Conservation (phyloP, 2,329 filamentous ascomycete genomes). For the Fusarium armeniacum region DNA sequence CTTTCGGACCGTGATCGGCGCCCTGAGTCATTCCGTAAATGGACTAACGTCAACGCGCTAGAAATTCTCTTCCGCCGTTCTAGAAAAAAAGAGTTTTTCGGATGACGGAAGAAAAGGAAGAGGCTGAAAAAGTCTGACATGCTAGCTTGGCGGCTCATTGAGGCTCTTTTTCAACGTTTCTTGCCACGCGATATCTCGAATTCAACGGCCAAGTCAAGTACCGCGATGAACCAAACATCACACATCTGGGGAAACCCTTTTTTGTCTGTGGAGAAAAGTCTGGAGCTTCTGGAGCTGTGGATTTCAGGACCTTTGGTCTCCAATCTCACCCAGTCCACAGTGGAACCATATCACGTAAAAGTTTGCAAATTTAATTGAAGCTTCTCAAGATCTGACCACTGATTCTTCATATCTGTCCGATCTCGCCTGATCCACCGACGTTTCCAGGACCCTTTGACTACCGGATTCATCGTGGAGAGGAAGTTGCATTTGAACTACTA, state of each 20-base stretch:
- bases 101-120: not conserved
- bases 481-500: not conserved
- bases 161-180: not conserved
- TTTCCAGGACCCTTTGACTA: not conserved
- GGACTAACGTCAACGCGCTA: constrained; percentile 11
- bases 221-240: not conserved
- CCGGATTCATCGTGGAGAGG: not conserved
- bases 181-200: not conserved
- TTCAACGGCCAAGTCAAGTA: not conserved
- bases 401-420: constrained; percentile 8
- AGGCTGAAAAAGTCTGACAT: constrained; percentile 30
- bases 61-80: constrained; percentile 21
- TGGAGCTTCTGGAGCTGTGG: constrained; percentile 5
- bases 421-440: constrained; percentile 7
- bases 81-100: constrained; percentile 25
- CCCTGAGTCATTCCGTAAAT: constrained; percentile 7
- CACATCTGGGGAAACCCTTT: constrained; percentile 19
- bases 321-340: not conserved
- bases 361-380: constrained; percentile 37
- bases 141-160: constrained; percentile 17
- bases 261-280: constrained; percentile 23
- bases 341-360: constrained; percentile 46
- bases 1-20: constrained; percentile 35
- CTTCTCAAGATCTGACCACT: constrained; percentile 17
- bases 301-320: not conserved